phyloP scores from a whole-genome alignment of 768 basidiomycete species.

The Amyloporia xantha region DNA sequence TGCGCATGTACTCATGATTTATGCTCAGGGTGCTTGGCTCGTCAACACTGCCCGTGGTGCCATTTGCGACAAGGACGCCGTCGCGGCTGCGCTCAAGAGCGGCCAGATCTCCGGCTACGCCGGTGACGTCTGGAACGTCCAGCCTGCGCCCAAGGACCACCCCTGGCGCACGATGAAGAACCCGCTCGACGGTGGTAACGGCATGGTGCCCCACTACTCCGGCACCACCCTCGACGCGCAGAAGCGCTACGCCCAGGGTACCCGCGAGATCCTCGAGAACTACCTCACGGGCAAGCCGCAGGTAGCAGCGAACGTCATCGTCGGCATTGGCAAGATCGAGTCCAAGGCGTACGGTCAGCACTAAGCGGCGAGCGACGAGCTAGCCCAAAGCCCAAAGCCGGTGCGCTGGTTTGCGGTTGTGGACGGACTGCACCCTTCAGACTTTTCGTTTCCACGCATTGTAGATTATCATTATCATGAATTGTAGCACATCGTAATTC shows the following conservation, averaged over 20 bases:
- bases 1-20: neutral
- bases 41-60: constrained; percentile 93
- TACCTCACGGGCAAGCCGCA: constrained; percentile 60
- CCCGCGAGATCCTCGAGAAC: constrained; percentile 64
- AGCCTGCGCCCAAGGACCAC: constrained; percentile 84
- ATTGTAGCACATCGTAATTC: no score
- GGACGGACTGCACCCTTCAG: no score
- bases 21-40: constrained; percentile 62
- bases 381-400: no score
- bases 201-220: constrained; percentile 84
- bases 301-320: constrained; percentile 75
- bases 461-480: no score
- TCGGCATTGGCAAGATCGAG: constrained; percentile 41
- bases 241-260: constrained; percentile 73
- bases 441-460: no score
- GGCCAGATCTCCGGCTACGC: constrained; percentile 61
- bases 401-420: no score
- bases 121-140: constrained; percentile 79
- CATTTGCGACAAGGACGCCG: constrained; percentile 79
- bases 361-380: neutral
- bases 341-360: constrained; percentile 32
- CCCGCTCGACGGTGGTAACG: constrained; percentile 78
- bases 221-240: constrained; percentile 90
- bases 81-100: constrained; percentile 66
- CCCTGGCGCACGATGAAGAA: constrained; percentile 81